Evolutionary conservation across 192 early-diverging fungal genomes (phyloP).

Genomic region (Jimgerdemannia flammicorona): DNA sequence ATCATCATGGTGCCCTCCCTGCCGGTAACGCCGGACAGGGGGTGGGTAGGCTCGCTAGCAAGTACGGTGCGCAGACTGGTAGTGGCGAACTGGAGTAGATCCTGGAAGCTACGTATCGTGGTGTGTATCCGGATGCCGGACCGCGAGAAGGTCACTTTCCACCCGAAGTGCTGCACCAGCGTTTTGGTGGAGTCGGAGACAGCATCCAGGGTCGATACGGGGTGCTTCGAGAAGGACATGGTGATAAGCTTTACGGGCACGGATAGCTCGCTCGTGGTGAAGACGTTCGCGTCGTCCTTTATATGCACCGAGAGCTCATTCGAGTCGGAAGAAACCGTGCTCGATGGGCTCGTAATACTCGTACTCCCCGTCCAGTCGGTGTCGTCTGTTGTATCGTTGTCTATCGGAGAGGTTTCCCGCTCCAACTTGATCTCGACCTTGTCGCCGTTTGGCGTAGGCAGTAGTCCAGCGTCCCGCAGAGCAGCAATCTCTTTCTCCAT

Average conservation of each 20-base stretch:
- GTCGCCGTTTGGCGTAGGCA: background rate
- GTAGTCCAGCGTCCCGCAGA: background rate
- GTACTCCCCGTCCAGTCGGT: too few relatives aligned
- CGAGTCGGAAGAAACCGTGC: too few relatives aligned
- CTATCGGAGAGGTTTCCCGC: too few relatives aligned
- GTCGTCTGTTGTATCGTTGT: too few relatives aligned
- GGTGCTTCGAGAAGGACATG: background rate
- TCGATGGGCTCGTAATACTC: too few relatives aligned
- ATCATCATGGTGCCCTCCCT: background rate
- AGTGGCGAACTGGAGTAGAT: background rate
- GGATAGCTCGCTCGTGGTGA: background rate
- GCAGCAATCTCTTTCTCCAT: background rate
- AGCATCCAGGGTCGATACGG: background rate
- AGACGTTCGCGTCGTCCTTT: background rate
- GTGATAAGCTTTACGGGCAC: background rate
- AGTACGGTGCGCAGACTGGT: background rate
- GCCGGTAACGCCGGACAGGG: too few relatives aligned
- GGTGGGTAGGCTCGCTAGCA: background rate
- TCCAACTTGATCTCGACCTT: too few relatives aligned
- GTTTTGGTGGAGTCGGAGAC: background rate
- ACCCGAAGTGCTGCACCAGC: background rate
- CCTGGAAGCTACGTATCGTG: background rate
- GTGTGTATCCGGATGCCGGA: background rate
- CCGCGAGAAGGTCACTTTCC: background rate
- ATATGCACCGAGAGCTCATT: too few relatives aligned